Percentiles rank a stretch among this genome's conserved stretches.
Evolutionary conservation across 352 stramenopile genomes (phyloP).

Genomic region (Globisporangium spinosum): DNA sequence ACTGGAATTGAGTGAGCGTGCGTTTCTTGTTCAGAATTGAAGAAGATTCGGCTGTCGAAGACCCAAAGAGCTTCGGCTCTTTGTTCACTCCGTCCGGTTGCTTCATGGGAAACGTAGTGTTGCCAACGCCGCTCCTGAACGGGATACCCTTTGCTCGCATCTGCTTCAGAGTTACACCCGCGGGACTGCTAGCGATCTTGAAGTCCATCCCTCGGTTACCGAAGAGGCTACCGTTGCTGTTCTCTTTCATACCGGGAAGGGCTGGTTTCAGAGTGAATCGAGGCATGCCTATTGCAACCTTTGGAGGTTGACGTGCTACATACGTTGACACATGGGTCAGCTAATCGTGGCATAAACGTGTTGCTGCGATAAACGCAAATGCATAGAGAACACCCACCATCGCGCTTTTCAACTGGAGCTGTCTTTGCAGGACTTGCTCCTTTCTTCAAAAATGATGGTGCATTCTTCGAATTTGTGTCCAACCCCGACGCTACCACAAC

Average conservation of each 20-base stretch:
- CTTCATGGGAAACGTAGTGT: background rate
- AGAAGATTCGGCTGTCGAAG: background rate
- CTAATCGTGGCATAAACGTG: background rate
- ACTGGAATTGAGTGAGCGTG: conserved; percentile 16
- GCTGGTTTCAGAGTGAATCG: background rate
- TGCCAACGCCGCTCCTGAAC: conserved; percentile 2
- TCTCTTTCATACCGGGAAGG: background rate
- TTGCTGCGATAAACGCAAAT: background rate
- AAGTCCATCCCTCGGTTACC: background rate
- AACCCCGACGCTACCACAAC: background rate
- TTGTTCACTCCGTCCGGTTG: background rate
- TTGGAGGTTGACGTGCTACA: background rate
- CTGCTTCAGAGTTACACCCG: background rate
- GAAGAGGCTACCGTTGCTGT: background rate
- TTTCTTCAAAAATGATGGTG: conserved; percentile 1
- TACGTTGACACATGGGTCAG: background rate
- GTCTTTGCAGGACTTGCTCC: background rate
- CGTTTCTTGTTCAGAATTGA: conserved; percentile 11
- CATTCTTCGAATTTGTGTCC: background rate
- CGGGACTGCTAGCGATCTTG: background rate
- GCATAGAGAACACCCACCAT: background rate
- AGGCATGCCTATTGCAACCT: background rate
- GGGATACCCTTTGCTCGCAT: background rate
- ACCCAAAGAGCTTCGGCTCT: background rate
- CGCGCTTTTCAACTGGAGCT: background rate